Evolutionary conservation across 2,329 filamentous ascomycete species (phyloP).

Genomic region (Cercospora sesami): DNA sequence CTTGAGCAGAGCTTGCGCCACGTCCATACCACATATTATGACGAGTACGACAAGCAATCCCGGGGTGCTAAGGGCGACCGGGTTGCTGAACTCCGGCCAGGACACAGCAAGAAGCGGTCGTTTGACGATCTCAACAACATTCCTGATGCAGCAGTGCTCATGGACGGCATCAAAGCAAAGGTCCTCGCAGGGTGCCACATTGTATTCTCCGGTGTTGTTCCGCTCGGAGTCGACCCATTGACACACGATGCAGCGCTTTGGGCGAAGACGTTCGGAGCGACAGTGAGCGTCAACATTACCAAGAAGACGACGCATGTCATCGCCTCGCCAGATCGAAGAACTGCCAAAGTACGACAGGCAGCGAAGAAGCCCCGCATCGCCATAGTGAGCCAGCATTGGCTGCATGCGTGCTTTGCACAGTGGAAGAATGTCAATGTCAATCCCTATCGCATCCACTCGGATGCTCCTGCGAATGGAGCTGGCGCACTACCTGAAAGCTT

Average conservation of each 20-base stretch:
- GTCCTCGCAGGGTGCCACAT: conserved; percentile 75
- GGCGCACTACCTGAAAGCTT: conserved; percentile 35
- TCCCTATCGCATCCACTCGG: conserved; percentile 75
- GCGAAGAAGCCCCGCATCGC: conserved; percentile 71
- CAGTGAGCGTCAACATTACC: conserved; percentile 59
- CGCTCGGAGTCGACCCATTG: conserved; percentile 70
- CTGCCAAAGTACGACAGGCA: conserved; percentile 87
- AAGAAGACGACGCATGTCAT: conserved; percentile 67
- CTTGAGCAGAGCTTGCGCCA: conserved; percentile 73
- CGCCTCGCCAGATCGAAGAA: conserved; percentile 69
- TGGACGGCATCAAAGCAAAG: conserved; percentile 74
- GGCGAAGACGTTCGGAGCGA: conserved; percentile 81
- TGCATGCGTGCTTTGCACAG: conserved; percentile 77
- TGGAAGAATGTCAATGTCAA: conserved; percentile 80
- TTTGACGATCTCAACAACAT: conserved; percentile 59
- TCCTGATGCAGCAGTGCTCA: conserved; percentile 82
- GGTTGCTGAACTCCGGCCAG: conserved; percentile 53
- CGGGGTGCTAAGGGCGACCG: conserved; percentile 46
- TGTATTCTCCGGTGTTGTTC: conserved; percentile 88
- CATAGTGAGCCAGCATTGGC: conserved; percentile 90
- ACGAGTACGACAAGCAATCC: conserved; percentile 68
- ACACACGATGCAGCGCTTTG: conserved; percentile 83
- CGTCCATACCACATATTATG: conserved; percentile 79
- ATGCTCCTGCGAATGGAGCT: conserved; percentile 60
- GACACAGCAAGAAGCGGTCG: conserved; percentile 52